Evolutionary conservation across 306 rosid genomes (phyloP).

Genomic region (Corylus americana): DNA sequence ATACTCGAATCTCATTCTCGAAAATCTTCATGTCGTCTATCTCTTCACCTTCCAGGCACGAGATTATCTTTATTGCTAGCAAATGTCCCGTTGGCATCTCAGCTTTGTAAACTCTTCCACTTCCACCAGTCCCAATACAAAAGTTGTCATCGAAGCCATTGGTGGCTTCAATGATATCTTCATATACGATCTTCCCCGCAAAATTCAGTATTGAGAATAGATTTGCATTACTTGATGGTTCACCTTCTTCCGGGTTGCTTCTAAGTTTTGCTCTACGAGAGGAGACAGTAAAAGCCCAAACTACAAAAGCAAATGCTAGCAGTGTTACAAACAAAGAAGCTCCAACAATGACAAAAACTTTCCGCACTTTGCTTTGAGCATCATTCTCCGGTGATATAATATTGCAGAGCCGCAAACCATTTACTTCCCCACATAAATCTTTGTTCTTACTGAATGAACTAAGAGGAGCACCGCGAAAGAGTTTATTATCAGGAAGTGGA

Average conservation of each 20-base stretch:
- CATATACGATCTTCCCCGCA: background rate
- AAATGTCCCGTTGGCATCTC: background rate
- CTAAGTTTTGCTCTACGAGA: background rate
- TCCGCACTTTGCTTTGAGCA: background rate
- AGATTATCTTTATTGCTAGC: background rate
- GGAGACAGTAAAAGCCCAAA: background rate
- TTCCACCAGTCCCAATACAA: background rate
- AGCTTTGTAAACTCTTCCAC: background rate
- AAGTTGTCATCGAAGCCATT: background rate
- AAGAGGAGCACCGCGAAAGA: background rate
- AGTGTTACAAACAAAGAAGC: background rate
- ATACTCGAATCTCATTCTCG: too few species aligned
- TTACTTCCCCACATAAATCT: background rate
- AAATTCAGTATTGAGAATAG: background rate
- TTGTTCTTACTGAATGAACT: background rate
- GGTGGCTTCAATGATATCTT: background rate
- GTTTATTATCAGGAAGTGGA: background rate
- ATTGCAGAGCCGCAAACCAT: background rate
- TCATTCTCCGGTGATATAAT: background rate
- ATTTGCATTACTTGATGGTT: background rate
- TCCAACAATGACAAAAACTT: background rate
- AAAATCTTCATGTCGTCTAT: background rate
- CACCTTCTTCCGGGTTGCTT: background rate
- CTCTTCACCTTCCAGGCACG: background rate
- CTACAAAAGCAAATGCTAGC: background rate